phyloP scores from a whole-genome alignment of 495 filamentous ascomycete genomes.

The Aspergillus bertholletiae region DNA sequence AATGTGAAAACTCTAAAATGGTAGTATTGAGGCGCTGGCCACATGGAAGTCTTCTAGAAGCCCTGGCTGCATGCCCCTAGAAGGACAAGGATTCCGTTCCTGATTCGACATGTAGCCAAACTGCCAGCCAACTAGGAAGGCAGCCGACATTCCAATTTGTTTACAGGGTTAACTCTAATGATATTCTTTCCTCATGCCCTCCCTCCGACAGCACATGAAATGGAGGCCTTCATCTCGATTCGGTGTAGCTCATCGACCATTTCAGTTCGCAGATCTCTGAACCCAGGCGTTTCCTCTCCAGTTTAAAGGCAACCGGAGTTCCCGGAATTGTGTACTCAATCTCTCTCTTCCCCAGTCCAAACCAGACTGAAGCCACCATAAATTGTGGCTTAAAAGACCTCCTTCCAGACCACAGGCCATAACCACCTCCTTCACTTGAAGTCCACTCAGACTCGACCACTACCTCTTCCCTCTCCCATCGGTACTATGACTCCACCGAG shows the following conservation, averaged over 20 bases:
- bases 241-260: not conserved
- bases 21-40: not conserved
- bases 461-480: not conserved
- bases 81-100: not conserved
- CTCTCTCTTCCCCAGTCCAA: too few species aligned
- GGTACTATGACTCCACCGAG: slow-evolving; percentile 10
- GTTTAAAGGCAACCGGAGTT: not conserved
- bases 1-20: not conserved
- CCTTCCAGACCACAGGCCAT: too few species aligned
- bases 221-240: not conserved
- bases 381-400: too few species aligned
- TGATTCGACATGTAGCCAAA: not conserved
- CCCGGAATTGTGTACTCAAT: too few species aligned
- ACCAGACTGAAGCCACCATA: too few species aligned
- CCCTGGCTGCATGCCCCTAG: not conserved
- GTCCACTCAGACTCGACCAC: not conserved
- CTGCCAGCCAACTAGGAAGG: not conserved
- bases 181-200: not conserved
- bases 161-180: not conserved
- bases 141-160: not conserved
- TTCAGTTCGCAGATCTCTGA: not conserved
- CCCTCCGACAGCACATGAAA: not conserved
- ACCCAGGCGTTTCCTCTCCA: not conserved
- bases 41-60: not conserved
- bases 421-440: not conserved